These are phyloP conservation scores for Rubia tinctorum DNA, from an alignment of 305 asterid genomes.

Conservation along the genomic window DNA sequence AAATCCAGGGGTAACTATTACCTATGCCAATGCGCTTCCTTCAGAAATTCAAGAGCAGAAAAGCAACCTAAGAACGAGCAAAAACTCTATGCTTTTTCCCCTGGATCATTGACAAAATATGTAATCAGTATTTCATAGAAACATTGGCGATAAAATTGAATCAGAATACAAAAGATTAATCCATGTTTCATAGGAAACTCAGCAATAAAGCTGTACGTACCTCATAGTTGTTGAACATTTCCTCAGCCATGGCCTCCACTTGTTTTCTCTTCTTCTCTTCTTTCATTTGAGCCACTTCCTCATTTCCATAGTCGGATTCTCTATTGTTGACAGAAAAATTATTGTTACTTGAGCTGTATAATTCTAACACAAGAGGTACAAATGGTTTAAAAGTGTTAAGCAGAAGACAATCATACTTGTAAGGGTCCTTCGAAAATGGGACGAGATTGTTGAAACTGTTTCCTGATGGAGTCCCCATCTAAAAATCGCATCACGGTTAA, in stretches of 20 bases:
- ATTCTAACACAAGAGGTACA: background rate
- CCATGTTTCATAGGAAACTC: constrained; percentile 5
- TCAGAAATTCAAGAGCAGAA: background rate
- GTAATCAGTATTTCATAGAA: constrained; percentile 5
- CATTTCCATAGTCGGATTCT: constrained; percentile 65
- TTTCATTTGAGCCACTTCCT: constrained; percentile 59
- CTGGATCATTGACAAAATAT: background rate
- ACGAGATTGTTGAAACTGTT: constrained; percentile 79
- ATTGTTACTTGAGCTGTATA: background rate
- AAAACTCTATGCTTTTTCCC: constrained; percentile 1
- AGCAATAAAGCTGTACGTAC: constrained; percentile 30
- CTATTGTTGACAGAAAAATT: constrained; percentile 28
- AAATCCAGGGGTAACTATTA: background rate
- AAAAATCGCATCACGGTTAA: constrained; percentile 16
- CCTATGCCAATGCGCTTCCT: background rate
- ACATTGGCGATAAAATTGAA: constrained; percentile 16
- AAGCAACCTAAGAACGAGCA: background rate
- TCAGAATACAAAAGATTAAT: constrained; percentile 8
- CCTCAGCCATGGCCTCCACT: constrained; percentile 93
- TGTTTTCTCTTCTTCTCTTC: constrained; percentile 83
- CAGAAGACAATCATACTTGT: constrained; percentile 42
- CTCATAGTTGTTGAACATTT: constrained; percentile 76
- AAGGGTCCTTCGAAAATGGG: constrained; percentile 75
- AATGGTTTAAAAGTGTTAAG: background rate
- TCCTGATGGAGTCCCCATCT: constrained; percentile 64